Percentiles rank a stretch among this genome's conserved stretches.
Conservation (phyloP, 1,284 basidiomycete genomes). For the Pterula multifida region DNA sequence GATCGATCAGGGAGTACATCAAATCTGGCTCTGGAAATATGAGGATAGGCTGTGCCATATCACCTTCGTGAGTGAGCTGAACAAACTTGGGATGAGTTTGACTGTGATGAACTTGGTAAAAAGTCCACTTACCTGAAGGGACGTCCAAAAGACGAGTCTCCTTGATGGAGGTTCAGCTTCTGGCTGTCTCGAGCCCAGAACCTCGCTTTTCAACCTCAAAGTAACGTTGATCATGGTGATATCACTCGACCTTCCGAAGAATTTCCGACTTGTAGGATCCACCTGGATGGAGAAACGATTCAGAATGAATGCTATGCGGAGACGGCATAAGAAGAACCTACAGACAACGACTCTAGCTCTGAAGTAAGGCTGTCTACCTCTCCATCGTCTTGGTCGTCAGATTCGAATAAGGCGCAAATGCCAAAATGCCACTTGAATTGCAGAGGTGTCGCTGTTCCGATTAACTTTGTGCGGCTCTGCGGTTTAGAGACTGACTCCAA, state of each 20-base stretch:
- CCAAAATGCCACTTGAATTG: not conserved
- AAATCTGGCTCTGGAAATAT: constrained; percentile 22
- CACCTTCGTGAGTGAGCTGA: not conserved
- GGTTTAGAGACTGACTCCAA: not conserved
- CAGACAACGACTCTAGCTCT: not conserved
- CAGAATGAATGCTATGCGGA: not conserved
- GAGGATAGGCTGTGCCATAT: constrained; percentile 6
- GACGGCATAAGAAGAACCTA: not conserved
- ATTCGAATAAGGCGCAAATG: not conserved
- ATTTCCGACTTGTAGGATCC: not conserved
- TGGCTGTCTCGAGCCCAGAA: not conserved
- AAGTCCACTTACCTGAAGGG: not conserved
- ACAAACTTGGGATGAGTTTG: not conserved
- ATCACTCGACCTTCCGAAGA: not conserved
- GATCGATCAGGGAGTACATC: constrained; percentile 25
- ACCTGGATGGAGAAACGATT: not conserved
- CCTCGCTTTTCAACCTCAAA: not conserved
- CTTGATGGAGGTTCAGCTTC: not conserved
- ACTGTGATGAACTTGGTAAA: not conserved
- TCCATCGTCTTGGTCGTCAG: not conserved
- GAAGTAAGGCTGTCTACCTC: not conserved
- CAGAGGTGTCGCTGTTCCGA: not conserved
- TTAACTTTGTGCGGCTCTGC: not conserved
- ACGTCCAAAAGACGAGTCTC: not conserved
- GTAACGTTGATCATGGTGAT: constrained; percentile 1